Conservation (phyloP, 1,139 yeast genomes). For the Spathaspora sp. region DNA sequence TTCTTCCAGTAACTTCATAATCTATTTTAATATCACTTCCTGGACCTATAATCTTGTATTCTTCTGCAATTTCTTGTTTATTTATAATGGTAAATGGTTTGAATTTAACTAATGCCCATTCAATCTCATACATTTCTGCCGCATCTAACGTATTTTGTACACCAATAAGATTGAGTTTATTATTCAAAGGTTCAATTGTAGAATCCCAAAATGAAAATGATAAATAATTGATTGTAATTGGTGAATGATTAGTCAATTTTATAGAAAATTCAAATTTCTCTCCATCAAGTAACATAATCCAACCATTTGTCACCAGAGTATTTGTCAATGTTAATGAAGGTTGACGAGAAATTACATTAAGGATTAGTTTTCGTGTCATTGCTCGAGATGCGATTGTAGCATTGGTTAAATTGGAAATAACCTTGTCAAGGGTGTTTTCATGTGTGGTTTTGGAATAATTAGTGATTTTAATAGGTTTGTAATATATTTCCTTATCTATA, state of each 20-base stretch:
- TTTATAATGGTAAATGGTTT: constrained; percentile 54
- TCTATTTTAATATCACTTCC: constrained; percentile 40
- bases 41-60: constrained; percentile 35
- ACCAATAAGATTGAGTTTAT: constrained; percentile 19
- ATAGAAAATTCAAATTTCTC: constrained; percentile 56
- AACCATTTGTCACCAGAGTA: constrained; percentile 58
- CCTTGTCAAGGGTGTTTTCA: constrained; percentile 12
- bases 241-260: constrained; percentile 56
- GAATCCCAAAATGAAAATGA: constrained; percentile 73
- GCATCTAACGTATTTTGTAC: constrained; percentile 43
- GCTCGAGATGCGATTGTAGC: constrained; percentile 22
- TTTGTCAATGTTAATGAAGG: constrained; percentile 59
- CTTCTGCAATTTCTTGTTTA: constrained; percentile 33
- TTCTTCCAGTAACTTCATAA: constrained; percentile 67
- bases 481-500: constrained; percentile 23
- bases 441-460: not conserved
- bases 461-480: not conserved
- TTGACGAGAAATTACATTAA: constrained; percentile 60
- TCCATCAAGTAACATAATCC: constrained; percentile 82
- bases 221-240: constrained; percentile 53
- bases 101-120: constrained; percentile 60
- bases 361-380: constrained; percentile 17
- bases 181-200: constrained; percentile 62
- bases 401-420: constrained; percentile 21
- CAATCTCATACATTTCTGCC: constrained; percentile 72